Conservation (phyloP, 2,329 filamentous ascomycete species). For the Arthroderma uncinatum region DNA sequence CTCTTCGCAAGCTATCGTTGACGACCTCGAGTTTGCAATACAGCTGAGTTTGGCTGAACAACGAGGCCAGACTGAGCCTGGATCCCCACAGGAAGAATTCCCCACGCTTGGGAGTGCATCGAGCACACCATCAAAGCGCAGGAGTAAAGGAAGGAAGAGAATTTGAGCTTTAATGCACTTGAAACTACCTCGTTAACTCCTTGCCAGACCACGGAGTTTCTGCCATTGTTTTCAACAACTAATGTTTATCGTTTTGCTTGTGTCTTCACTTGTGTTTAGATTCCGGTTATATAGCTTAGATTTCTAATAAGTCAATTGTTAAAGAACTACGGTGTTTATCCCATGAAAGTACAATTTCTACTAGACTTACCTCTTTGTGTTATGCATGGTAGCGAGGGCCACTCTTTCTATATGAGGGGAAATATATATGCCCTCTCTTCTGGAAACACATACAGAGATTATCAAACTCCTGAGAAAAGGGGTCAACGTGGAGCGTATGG, state of each 20-base stretch:
- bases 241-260: neutral
- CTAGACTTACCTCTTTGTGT: no score
- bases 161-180: neutral
- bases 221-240: neutral
- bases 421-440: no score
- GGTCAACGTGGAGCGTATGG: no score
- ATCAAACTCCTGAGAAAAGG: no score
- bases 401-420: no score
- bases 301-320: neutral
- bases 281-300: neutral
- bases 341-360: no score
- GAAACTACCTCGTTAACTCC: neutral
- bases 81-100: conserved; percentile 24
- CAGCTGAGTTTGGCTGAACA: conserved; percentile 52
- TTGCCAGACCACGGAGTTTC: conserved; percentile 8
- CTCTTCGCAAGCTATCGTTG: conserved; percentile 37
- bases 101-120: conserved; percentile 18
- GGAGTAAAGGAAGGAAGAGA: conserved; percentile 1
- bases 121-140: conserved; percentile 10
- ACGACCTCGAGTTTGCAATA: conserved; percentile 51
- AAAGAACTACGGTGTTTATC: neutral
- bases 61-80: conserved; percentile 19
- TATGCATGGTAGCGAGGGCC: no score
- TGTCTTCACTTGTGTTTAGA: neutral
- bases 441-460: no score